Evolutionary conservation across 2,329 filamentous ascomycete genomes (phyloP).

Genomic region (Epichloe glyceriae): DNA sequence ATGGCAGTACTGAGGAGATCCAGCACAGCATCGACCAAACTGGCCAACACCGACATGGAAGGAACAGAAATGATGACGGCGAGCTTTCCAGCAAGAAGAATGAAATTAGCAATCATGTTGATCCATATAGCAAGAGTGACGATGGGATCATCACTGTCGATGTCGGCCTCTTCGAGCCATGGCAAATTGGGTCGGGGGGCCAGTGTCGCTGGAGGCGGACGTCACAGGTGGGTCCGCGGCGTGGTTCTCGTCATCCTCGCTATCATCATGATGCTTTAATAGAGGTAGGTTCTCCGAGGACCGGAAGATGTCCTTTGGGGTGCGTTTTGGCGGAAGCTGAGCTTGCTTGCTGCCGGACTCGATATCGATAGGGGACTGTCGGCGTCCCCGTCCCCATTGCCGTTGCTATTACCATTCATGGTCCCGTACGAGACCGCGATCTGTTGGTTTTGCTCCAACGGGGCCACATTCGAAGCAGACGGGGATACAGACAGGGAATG

Average conservation of each 20-base stretch:
- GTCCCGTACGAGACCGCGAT: constrained; percentile 17
- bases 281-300: constrained; percentile 57
- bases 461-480: constrained; percentile 7
- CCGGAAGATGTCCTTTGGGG: constrained; percentile 76
- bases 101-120: constrained; percentile 66
- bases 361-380: constrained; percentile 18
- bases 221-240: constrained; percentile 17
- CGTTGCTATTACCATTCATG: constrained; percentile 13
- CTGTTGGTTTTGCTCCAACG: background rate
- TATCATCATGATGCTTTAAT: constrained; percentile 34
- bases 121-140: constrained; percentile 82
- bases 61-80: constrained; percentile 65
- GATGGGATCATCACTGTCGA: constrained; percentile 61
- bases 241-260: constrained; percentile 15
- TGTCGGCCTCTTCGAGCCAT: constrained; percentile 56
- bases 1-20: constrained; percentile 75
- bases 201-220: constrained; percentile 13
- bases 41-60: constrained; percentile 70
- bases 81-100: constrained; percentile 65
- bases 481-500: constrained; percentile 11
- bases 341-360: constrained; percentile 7
- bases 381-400: constrained; percentile 12
- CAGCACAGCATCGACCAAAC: constrained; percentile 64
- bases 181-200: constrained; percentile 46
- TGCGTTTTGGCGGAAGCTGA: constrained; percentile 52